Base-by-base conservation (phyloP, 176 grass and related monocot species). In the Musa beccarii region DNA sequence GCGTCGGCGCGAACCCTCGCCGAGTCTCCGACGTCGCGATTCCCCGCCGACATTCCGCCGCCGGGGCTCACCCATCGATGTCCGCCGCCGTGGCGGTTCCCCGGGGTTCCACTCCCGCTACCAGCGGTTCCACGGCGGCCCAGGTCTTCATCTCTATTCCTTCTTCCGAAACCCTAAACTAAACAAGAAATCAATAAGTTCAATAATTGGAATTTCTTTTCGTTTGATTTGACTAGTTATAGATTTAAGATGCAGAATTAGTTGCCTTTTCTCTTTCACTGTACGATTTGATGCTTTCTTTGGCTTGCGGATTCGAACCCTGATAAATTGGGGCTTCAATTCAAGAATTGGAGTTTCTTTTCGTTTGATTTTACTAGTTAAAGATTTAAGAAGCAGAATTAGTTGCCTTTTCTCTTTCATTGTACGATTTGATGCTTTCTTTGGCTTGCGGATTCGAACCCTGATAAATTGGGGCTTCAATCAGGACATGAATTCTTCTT, bases 61-160 rank as follows among this genome's bases (percentile, higher is more conserved):
- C 34, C 34, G 34, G 4, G 34, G 34, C 4, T 43, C 34, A 5
- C 34, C 34, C 34, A 43, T 43, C 34, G 34, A 43, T 43, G 8
- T 63, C 12, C 90, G 84, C 50, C 84, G 86, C 68, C 86, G 89
- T 63, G 85, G 75, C 43, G 83, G 67, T 1, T 84, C 84, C 1
- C 75, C 81, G 6, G 75, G 76, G 9, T 92, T 86, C 71, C 86
- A 82, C 62, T 76, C 83, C 16, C 86, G 86, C 19, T 78, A 81
- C 67, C 63, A 29, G 9, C 86, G 90, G 23, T 87, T 77, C 82
- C 70, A 82, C 56, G 63, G 80, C 16, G 77, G 75, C 43, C 77
- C 69, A 92, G 90, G 90, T 92, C 64, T 80, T 78, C 76, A 26
- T 65, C 20, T 77, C 9, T 63, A 23, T 15, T 77, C 20, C 52